Base-by-base conservation (phyloP, 192 early-diverging fungal species). In the Haplosporangium gracile region DNA sequence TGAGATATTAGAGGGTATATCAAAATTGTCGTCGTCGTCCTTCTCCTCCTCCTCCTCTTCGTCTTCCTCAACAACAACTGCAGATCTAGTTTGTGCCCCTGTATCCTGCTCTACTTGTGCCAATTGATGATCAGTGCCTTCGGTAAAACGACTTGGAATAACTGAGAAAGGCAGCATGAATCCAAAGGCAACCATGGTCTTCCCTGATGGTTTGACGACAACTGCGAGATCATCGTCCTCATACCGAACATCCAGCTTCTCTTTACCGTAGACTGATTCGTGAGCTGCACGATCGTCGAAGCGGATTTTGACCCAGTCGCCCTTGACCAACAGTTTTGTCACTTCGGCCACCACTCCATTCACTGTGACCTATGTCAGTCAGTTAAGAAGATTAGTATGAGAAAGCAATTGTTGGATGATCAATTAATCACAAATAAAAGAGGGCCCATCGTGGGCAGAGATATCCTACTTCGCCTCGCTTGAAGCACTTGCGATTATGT, bases 201-300 rank as follows among this genome's bases (percentile, higher is more conserved):
- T 85, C 7, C 93, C 93, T 1, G 93, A 90, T n/a, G 92, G 89
- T 74, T 95, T 94, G 68, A 90, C 80, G 26, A 93, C 76, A 13
- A 95, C 88, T 9, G 85, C 90, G 11, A 95, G 65, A 22, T 92
- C 88, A 0, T 89, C 76, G 57, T 95, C 94, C 47, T 90, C 76
- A 71, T 93, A 91, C 0, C 75, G 79, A 32, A 95, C 70, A 40
- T 88, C 80, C 4, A 93, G 76, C 24, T 90, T 89, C 20, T 93
- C 75, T 9, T 71, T 83, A 15, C 88, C 89, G 60, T 93, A 81
- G 0, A 89, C 77, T 6, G 89, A 77, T 34, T 80, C 69, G 38
- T 93, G 88, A 47, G 89, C 89, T 29, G 89, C 82, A 2, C 76
- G 32, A 16, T 75, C 71, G 26, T 92, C 88, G n/a, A 90, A 88